Conservation (phyloP, 257 asterid genomes). For the Jasminum sambac region DNA sequence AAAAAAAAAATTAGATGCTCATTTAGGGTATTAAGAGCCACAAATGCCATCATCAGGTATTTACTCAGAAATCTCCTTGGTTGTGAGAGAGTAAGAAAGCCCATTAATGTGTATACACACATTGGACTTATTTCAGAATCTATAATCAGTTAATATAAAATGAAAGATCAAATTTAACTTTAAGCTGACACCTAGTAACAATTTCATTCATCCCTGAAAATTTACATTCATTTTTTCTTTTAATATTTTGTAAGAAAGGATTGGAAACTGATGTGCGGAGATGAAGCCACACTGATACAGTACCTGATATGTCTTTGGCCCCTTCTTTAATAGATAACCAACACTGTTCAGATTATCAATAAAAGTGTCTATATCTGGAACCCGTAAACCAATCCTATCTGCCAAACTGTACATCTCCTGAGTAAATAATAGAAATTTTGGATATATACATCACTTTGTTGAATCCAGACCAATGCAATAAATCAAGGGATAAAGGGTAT, state of each 20-base stretch:
- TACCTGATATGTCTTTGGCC: constrained; percentile 93
- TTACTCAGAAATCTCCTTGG: not conserved
- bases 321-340: constrained; percentile 91
- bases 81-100: not conserved
- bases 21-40: not conserved
- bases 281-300: constrained; percentile 11
- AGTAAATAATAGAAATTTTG: constrained; percentile 23
- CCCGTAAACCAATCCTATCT: constrained; percentile 70
- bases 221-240: not conserved
- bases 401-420: constrained; percentile 94
- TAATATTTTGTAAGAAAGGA: not conserved
- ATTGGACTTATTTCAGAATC: not conserved
- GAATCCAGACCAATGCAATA: constrained; percentile 21
- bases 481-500: constrained; percentile 20
- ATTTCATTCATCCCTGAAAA: constrained; percentile 1
- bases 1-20: constrained; percentile 6
- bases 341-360: constrained; percentile 78
- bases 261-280: constrained; percentile 1
- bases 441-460: not conserved
- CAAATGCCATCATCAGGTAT: not conserved
- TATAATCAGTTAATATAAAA: not conserved
- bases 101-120: not conserved
- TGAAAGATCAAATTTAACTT: not conserved
- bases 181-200: constrained; percentile 5
- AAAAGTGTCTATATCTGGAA: constrained; percentile 83